A percentile compares a stretch with the other conserved stretches of the same genome.
Conservation (phyloP, 805 yeast genomes). For the Yarrowia sp. region DNA sequence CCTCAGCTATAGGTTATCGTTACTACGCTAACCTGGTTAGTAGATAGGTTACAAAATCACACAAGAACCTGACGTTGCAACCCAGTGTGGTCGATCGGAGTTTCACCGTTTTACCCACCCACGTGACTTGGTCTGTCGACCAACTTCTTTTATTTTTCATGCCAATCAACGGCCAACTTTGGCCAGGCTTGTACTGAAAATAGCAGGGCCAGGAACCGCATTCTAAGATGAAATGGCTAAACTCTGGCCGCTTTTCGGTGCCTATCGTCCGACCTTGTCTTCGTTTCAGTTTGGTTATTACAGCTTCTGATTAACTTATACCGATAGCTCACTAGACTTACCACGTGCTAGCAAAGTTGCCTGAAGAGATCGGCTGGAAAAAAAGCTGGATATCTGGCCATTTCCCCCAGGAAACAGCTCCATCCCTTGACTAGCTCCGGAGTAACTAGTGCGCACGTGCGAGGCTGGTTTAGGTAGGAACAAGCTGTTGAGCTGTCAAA, state of each 20-base stretch:
- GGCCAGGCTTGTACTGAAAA: not conserved
- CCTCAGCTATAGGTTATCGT: too few species aligned
- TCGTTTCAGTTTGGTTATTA: not conserved
- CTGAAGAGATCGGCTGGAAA: too few species aligned
- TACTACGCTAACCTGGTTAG: too few species aligned
- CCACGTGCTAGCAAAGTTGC: constrained; percentile 10
- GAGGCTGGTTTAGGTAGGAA: too few species aligned
- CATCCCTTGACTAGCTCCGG: too few species aligned
- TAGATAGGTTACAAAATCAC: too few species aligned
- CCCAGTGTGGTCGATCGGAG: too few species aligned
- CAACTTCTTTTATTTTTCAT: not conserved
- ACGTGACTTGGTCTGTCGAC: not conserved
- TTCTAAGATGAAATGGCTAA: not conserved
- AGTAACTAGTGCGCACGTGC: too few species aligned
- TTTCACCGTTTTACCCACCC: not conserved
- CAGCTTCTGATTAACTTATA: not conserved
- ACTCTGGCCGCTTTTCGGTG: not conserved
- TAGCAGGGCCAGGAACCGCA: constrained; percentile 7
- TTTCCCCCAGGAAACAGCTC: too few species aligned
- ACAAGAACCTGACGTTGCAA: too few species aligned
- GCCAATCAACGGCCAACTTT: not conserved
- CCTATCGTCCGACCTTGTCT: not conserved
- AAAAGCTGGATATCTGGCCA: too few species aligned
- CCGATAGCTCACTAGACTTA: not conserved
- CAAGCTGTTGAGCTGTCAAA: too few species aligned